Conservation (phyloP, 345 rosid species). For the Camelina laxa region DNA sequence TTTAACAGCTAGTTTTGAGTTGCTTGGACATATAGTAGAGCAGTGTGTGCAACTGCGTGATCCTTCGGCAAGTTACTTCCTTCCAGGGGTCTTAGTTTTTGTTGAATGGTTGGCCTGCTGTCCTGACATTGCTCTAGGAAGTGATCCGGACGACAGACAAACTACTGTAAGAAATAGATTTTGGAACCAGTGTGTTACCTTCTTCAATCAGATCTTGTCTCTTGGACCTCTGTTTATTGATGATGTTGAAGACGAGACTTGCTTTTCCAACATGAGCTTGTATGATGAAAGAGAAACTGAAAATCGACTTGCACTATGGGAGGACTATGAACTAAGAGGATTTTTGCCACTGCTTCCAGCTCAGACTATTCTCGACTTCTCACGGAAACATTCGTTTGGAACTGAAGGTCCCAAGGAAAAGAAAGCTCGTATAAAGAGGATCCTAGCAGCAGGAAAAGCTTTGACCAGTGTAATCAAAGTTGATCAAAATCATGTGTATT, state of each 20-base stretch:
- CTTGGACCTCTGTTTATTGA: conserved; percentile 56
- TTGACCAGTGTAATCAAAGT: conserved; percentile 61
- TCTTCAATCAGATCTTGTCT: conserved; percentile 71
- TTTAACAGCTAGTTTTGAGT: conserved; percentile 74
- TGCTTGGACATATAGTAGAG: conserved; percentile 66
- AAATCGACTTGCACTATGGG: conserved; percentile 88
- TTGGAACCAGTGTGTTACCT: conserved; percentile 70
- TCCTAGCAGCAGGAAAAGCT: conserved; percentile 87
- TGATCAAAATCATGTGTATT: conserved; percentile 62
- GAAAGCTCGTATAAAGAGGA: conserved; percentile 71
- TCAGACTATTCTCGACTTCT: conserved; percentile 82
- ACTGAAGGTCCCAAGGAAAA: conserved; percentile 70
- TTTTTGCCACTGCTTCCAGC: conserved; percentile 88
- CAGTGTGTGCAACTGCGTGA: conserved; percentile 70
- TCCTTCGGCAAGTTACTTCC: conserved; percentile 72
- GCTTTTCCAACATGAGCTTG: conserved; percentile 84
- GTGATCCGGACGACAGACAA: conserved; percentile 75
- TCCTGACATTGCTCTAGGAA: conserved; percentile 73
- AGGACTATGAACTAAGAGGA: conserved; percentile 93
- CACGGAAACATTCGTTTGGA: conserved; percentile 69
- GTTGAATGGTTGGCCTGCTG: conserved; percentile 94
- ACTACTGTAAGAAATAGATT: conserved; percentile 59
- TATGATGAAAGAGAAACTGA: conserved; percentile 94
- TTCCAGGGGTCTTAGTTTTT: conserved; percentile 84
- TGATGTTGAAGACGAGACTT: conserved; percentile 76